phyloP scores from a whole-genome alignment of 768 basidiomycete genomes.

The Xerocomus potaroensis region DNA sequence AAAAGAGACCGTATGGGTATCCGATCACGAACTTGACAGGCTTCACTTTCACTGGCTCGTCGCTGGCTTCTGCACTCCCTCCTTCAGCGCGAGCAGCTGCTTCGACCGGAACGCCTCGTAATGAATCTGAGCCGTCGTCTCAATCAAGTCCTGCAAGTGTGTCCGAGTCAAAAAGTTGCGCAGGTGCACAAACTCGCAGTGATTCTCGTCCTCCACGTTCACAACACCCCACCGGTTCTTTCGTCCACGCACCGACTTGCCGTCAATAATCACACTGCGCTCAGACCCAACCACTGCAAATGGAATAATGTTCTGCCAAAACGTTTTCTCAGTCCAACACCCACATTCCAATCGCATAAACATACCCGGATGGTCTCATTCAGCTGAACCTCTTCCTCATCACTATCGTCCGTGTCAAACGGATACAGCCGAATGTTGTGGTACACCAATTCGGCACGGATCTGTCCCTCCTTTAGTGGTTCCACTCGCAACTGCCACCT shows the following conservation, averaged over 20 bases:
- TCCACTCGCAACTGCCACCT: not conserved
- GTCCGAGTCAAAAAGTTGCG: constrained; percentile 97
- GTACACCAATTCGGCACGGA: constrained; percentile 87
- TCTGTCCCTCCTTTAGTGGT: constrained; percentile 44
- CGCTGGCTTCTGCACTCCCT: constrained; percentile 74
- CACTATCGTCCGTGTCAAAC: constrained; percentile 94
- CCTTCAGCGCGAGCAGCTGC: constrained; percentile 95
- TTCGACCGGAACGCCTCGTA: constrained; percentile 99
- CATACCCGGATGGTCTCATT: constrained; percentile 88
- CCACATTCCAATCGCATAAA: constrained; percentile 2
- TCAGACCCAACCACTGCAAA: constrained; percentile 99
- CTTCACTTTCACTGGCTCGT: constrained; percentile 22
- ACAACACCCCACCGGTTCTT: constrained; percentile 99
- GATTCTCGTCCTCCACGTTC: constrained; percentile 93
- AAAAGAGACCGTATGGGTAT: not conserved
- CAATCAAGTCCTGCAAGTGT: constrained; percentile 96
- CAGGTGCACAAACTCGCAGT: constrained; percentile 98
- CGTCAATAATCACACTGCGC: constrained; percentile 90
- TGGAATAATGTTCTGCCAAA: constrained; percentile 83
- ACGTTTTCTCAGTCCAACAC: constrained; percentile 4
- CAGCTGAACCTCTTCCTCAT: constrained; percentile 86
- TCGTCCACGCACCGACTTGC: constrained; percentile 90
- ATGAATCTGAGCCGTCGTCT: constrained; percentile 98
- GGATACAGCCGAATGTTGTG: constrained; percentile 95
- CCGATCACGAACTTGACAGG: not conserved